Conservation (phyloP, 345 rosid genomes). For the Gossypium longicalyx region DNA sequence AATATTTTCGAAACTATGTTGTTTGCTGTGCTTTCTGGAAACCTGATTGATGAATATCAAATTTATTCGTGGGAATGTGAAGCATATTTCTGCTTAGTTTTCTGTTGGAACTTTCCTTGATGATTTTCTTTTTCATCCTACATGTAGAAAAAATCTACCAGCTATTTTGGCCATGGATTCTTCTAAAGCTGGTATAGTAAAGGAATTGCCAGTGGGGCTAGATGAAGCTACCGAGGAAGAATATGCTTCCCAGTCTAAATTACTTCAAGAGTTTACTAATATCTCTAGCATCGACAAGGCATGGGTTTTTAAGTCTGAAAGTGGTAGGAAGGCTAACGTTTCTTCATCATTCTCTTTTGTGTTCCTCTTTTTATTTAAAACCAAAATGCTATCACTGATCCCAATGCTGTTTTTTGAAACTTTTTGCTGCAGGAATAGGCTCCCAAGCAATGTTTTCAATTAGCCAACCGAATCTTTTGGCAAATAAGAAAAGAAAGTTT, state of each 20-base stretch:
- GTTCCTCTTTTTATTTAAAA: background rate
- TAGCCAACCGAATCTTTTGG: constrained; percentile 78
- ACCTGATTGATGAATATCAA: background rate
- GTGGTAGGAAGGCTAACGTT: constrained; percentile 32
- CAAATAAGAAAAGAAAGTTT: constrained; percentile 65
- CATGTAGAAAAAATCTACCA: constrained; percentile 28
- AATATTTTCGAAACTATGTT: background rate
- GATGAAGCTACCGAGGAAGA: constrained; percentile 59
- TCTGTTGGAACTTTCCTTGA: background rate
- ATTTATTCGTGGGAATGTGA: background rate
- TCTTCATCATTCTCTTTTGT: background rate
- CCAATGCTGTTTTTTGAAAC: constrained; percentile 1
- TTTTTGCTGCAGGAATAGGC: constrained; percentile 38
- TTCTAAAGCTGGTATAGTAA: constrained; percentile 30
- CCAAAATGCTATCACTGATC: background rate
- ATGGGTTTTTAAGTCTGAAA: constrained; percentile 57
- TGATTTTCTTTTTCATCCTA: constrained; percentile 13
- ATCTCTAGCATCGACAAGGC: constrained; percentile 74
- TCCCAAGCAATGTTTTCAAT: constrained; percentile 67
- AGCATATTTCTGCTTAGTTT: background rate
- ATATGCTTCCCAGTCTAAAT: constrained; percentile 60
- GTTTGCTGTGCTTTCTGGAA: background rate
- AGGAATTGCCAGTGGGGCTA: constrained; percentile 40
- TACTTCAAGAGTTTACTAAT: constrained; percentile 58
- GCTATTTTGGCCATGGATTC: constrained; percentile 44